phyloP scores from a whole-genome alignment of 139 green algal species.

The Desmodesmus armatus region DNA sequence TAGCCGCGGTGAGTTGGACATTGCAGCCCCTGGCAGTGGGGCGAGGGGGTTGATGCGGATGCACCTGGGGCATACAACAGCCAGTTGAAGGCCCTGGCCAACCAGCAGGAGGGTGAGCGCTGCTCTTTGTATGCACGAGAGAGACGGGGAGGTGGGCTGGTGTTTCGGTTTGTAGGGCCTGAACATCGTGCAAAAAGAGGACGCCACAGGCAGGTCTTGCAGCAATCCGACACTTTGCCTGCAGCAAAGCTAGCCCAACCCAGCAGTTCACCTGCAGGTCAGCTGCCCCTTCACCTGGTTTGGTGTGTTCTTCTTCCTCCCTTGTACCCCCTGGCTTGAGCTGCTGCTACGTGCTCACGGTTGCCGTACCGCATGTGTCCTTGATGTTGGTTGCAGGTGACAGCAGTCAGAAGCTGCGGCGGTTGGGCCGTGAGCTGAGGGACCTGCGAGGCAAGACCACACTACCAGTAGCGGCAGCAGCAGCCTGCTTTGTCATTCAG shows the following conservation, averaged over 20 bases:
- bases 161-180: neutral
- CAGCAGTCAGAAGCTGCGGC: conserved; percentile 46
- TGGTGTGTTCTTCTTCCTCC: too few species aligned
- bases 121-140: too few species aligned
- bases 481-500: conserved; percentile 75
- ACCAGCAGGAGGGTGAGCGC: conserved; percentile 39
- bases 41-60: conserved; percentile 66
- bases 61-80: conserved; percentile 68
- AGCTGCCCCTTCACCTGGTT: too few species aligned
- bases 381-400: conserved; percentile 20
- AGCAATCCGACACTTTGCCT: neutral
- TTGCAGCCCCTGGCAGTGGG: conserved; percentile 58
- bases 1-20: too few species aligned
- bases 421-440: conserved; percentile 70
- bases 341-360: too few species aligned
- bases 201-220: neutral
- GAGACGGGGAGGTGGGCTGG: too few species aligned
- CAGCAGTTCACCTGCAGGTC: too few species aligned
- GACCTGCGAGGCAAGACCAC: conserved; percentile 61
- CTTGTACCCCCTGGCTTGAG: too few species aligned
- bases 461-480: conserved; percentile 68
- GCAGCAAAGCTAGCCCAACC: too few species aligned
- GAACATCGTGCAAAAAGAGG: neutral
- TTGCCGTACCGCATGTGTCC: neutral
- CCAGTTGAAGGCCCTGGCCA: conserved; percentile 60